Base-by-base conservation (phyloP, 371 early-diverging fungal genomes). In the Mucor irregularis region DNA sequence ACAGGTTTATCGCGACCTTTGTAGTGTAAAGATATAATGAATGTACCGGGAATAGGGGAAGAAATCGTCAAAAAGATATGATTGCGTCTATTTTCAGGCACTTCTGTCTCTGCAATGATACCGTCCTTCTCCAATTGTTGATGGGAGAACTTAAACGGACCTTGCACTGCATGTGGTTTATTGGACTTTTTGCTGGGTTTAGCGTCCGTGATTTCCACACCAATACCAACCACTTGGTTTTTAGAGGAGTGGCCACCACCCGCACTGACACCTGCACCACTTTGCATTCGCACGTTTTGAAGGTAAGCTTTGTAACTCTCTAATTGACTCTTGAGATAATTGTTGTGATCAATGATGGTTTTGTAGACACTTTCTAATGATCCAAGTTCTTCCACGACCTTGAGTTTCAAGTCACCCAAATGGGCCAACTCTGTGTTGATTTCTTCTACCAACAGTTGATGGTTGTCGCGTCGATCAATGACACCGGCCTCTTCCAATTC, bases 221-320 rank as follows among this genome's bases (percentile, higher is more conserved):
- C 75, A 61, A 69, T 71, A n/a, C 81, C 79, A 0, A 78, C 74
- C 4, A 71, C 42, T 24, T 42, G 63, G 2, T 67, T 71, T 59
- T 74, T 64, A 53, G 74, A 39, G 44, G 69, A 33, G 56, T 66
- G 69, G 24, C 66, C 80, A 13, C 81, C 81, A 9, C 10, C 35
- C n/a, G 42, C 21, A 10, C 42, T 25, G 13, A 25, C 42, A 13
- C 42, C 42, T 50, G 90, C 90, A n/a, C 84, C 81, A 38, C 86
- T 80, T 66, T 95, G 92, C 47, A 91, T 86, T 35, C 97, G 86
- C 14, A 96, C 96, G 59, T 97, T 97, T 67, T 94, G 90, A 46
- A 97, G 73, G 61, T 97, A 97, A 0, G 93, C 93, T 75, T 94
- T 93, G 78, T 97, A 97, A 5, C 88, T 86, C 51, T 97, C 96